phyloP scores from a whole-genome alignment of 306 rosid genomes.

The Dryas drummondii region DNA sequence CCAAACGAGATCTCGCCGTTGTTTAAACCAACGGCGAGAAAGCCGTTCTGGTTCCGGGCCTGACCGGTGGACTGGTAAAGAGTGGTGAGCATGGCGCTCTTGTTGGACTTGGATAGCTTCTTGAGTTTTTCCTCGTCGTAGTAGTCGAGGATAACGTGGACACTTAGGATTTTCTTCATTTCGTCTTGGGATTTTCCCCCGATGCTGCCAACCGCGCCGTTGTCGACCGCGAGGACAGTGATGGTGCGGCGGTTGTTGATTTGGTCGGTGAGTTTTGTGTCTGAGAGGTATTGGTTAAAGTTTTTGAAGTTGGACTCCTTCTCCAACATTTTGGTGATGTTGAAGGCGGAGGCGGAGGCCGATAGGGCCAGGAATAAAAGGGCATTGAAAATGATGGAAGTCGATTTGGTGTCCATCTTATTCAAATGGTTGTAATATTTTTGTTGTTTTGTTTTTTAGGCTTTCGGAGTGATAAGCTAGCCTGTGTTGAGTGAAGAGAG shows the following conservation, averaged over 20 bases:
- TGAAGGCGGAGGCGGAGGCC: slow-evolving; percentile 28
- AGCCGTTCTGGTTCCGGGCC: slow-evolving; percentile 42
- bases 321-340: slow-evolving; percentile 42
- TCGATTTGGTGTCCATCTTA: too few species aligned
- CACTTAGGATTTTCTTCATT: slow-evolving; percentile 38
- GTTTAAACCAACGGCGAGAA: slow-evolving; percentile 16
- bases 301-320: slow-evolving; percentile 27
- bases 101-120: neutral
- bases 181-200: slow-evolving; percentile 30
- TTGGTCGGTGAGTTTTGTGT: slow-evolving; percentile 49
- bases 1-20: slow-evolving; percentile 44
- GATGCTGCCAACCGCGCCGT: slow-evolving; percentile 19
- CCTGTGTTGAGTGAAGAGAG: too few species aligned
- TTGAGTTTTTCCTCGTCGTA: slow-evolving; percentile 37
- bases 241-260: slow-evolving; percentile 42
- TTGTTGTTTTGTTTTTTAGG: too few species aligned
- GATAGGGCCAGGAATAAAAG: too few species aligned
- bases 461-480: too few species aligned
- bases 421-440: too few species aligned
- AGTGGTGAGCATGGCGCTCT: slow-evolving; percentile 26
- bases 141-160: slow-evolving; percentile 39
- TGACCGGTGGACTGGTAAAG: slow-evolving; percentile 35
- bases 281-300: slow-evolving; percentile 42
- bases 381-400: too few species aligned
- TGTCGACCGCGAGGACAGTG: slow-evolving; percentile 45